Conservation (phyloP, 495 filamentous ascomycete genomes). For the Penicillium simplicissimum region DNA sequence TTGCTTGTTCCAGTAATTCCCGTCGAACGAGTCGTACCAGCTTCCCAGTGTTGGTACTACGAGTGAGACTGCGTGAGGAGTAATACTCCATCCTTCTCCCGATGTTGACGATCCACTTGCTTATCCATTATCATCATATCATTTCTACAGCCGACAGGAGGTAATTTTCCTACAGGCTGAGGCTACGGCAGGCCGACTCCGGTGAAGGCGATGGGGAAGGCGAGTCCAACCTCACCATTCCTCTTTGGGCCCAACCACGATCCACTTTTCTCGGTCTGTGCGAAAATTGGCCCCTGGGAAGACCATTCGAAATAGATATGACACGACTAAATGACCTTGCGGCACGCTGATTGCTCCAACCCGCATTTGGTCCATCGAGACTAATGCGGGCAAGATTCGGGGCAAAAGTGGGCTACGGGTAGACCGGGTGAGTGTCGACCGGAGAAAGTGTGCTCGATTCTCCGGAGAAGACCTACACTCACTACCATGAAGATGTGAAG, state of each 20-base stretch:
- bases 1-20: constrained; percentile 1
- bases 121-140: not conserved
- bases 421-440: not conserved
- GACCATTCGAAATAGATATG: not conserved
- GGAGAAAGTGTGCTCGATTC: not conserved
- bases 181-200: constrained; percentile 3
- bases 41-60: not conserved
- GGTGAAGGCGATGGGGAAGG: constrained; percentile 12
- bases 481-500: too few species aligned
- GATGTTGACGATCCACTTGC: too few species aligned
- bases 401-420: not conserved
- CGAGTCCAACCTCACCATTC: not conserved
- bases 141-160: too few species aligned
- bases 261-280: constrained; percentile 20
- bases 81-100: not conserved
- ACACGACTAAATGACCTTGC: constrained; percentile 7
- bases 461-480: not conserved
- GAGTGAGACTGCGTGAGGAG: not conserved
- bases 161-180: constrained; percentile 2
- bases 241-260: not conserved
- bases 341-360: constrained; percentile 3
- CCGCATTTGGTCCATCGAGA: constrained; percentile 6
- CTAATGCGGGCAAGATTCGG: constrained; percentile 13
- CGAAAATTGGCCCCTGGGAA: constrained; percentile 5
- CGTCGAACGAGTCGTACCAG: not conserved